phyloP scores from a whole-genome alignment of 2,329 filamentous ascomycete species.

The Penicillium verrucosum region DNA sequence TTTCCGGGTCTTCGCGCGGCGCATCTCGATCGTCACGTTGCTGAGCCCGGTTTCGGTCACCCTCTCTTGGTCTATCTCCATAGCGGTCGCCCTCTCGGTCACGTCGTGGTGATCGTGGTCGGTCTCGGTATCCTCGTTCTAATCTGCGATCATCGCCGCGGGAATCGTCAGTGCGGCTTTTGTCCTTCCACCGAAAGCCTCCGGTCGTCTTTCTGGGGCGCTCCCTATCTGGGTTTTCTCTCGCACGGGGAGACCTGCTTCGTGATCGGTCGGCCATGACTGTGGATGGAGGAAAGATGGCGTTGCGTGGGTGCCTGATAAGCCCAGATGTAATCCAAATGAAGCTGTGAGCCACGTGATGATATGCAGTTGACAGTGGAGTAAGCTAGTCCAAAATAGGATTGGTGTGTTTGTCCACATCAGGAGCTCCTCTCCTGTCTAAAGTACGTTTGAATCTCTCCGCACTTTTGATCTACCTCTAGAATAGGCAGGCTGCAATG shows the following conservation, averaged over 20 bases:
- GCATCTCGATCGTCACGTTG: constrained; percentile 27
- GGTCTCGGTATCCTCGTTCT: constrained; percentile 52
- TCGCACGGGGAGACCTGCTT: constrained; percentile 44
- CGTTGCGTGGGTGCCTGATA: constrained; percentile 19
- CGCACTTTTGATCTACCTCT: background rate
- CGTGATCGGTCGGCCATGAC: constrained; percentile 39
- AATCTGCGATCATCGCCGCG: constrained; percentile 47
- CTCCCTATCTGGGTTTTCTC: constrained; percentile 35
- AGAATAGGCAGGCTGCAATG: background rate
- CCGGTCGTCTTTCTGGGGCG: constrained; percentile 38
- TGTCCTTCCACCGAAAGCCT: constrained; percentile 51
- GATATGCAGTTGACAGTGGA: constrained; percentile 3
- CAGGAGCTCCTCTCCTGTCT: constrained; percentile 13
- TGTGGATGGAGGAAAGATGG: constrained; percentile 9
- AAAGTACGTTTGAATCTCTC: background rate
- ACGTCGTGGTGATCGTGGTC: constrained; percentile 34
- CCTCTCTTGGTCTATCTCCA: constrained; percentile 30
- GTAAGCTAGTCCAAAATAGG: constrained; percentile 2
- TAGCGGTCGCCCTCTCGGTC: constrained; percentile 39
- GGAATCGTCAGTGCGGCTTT: constrained; percentile 49
- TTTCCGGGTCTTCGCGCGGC: constrained; percentile 35
- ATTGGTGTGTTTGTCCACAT: constrained; percentile 12
- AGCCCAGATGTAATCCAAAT: constrained; percentile 17
- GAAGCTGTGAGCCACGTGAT: constrained; percentile 25
- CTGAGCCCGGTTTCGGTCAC: constrained; percentile 43